Base-by-base conservation (phyloP, 192 early-diverging fungal species). In the Backusella parvicylindrica region DNA sequence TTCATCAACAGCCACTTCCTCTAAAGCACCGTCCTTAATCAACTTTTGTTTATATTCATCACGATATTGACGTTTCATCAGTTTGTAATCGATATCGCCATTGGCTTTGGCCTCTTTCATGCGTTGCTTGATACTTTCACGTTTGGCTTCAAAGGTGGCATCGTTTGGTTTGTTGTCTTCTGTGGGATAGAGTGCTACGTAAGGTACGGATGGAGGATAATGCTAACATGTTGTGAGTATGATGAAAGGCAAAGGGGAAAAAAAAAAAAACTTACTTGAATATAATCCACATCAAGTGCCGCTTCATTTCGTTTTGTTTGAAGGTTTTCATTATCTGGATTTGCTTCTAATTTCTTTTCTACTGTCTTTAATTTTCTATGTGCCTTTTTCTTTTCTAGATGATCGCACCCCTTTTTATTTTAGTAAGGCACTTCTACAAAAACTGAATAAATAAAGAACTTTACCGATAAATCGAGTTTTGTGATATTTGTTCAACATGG, bases 321-420 rank as follows among this genome's bases (percentile, higher is more conserved):
- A n/a, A 63, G 41, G 0, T 41, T 41, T 60, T 40, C 36, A 18
- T 73, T 31, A 12, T 73, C 72, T 26, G 38, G 28, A 0, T 23
- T n/a, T 13, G 3, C 72, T 21, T 41, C 18, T 15, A 65, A 43
- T 9, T 33, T 37, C 0, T 36, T 16, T n/a, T n/a, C n/a, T 66
- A n/a, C 30, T 12, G 41, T 15, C 0, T 41, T 63, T 15, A 65
- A 18, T 49, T 47, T 73, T 41, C 72, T 23, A 21, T 73, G 26
- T 9, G 49, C 37, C 72, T 73, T 73, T 73, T 64, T 73, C 33
- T 40, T 63, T 41, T 73, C 72, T 73, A 64, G 5, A 13, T 23
- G 12, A n/a, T 12, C 1, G 12, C 16, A 32, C 1, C 0, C 1
- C 8, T n/a, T 31, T 43, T 30, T 12, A 9, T 50, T 50, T n/a